Base-by-base conservation (phyloP, 805 yeast species). In the Suhomyces canberraensis region DNA sequence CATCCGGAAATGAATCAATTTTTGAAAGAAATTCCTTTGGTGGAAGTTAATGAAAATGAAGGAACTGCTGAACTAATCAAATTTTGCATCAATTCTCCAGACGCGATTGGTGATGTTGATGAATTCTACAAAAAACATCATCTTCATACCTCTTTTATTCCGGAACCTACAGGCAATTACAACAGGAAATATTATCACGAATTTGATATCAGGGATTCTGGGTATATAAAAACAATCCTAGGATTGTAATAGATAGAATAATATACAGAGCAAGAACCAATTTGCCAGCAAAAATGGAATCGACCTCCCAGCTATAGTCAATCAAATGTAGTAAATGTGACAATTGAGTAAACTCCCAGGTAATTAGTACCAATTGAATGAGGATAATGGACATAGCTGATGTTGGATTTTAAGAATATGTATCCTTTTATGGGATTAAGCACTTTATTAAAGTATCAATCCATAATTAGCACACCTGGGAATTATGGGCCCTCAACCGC, bases 401-500 rank as follows among this genome's bases (percentile, higher is more conserved):
- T n/a, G n/a, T n/a, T n/a, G n/a, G n/a, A n/a, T n/a, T n/a, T n/a
- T n/a, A n/a, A n/a, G n/a, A n/a, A n/a, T n/a, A n/a, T n/a, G n/a
- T n/a, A n/a, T n/a, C n/a, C n/a, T n/a, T n/a, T n/a, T n/a, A n/a
- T n/a, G n/a, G n/a, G n/a, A n/a, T n/a, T n/a, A n/a, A n/a, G n/a
- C n/a, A n/a, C n/a, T n/a, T n/a, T n/a, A n/a, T n/a, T n/a, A n/a
- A n/a, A n/a, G n/a, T n/a, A n/a, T n/a, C n/a, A n/a, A n/a, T n/a
- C n/a, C n/a, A n/a, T n/a, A n/a, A n/a, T n/a, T n/a, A n/a, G n/a
- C n/a, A n/a, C n/a, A n/a, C n/a, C n/a, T n/a, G n/a, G n/a, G n/a
- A n/a, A n/a, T n/a, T n/a, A n/a, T n/a, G n/a, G n/a, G n/a, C 33
- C 45, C 15, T 41, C 47, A 16, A 64, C 54, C 14, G 69, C 69